Base-by-base conservation (phyloP, 2,329 filamentous ascomycete species). In the Fusarium humuli region DNA sequence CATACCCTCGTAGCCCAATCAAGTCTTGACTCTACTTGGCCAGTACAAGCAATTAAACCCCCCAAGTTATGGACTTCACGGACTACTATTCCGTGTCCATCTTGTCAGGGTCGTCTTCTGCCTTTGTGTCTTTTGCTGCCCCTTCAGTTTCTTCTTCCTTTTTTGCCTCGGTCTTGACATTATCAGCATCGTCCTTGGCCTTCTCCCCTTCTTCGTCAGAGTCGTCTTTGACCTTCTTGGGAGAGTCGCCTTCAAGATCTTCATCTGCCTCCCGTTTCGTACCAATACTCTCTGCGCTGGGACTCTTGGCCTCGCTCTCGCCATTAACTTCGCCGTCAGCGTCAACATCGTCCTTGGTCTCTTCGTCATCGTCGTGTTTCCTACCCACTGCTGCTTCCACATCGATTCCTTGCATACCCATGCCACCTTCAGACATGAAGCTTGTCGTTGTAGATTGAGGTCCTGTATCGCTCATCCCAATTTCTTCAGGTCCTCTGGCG, bases 381-480 rank as follows among this genome's bases (percentile, higher is more conserved):
- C 88, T 81, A 1, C 88, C 88, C 6, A 90, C 87, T 6, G 88
- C 88, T 22, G 87, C 87, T 75, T 88, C 87, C 23, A 90, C 79
- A 72, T 90, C 86, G 64, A 90, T 88, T 14, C 83, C 85, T 55
- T 84, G 83, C 79, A 86, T 84, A 49, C 83, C 82, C n/a, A 86
- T 73, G 40, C 81, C 78, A 34, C 75, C 77, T 46, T 82, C 79
- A 58, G 83, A 78, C 23, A 81, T 76, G 61, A 79, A 78, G 53
- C 77, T 80, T 42, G 78, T 82, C 18, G 78, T 81, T 57, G 80
- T 82, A 55, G 70, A 81, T 79, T 93, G 94, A 12, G 92, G 90
- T 0, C 96, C 96, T 70, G 93, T 92, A 77, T 99, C 96, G 73
- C 93, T 90, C 63, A 94, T 89, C 7, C 94, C 95, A 53, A 98